Conservation (phyloP, 2,329 filamentous ascomycete genomes). For the Acarospora socialis region DNA sequence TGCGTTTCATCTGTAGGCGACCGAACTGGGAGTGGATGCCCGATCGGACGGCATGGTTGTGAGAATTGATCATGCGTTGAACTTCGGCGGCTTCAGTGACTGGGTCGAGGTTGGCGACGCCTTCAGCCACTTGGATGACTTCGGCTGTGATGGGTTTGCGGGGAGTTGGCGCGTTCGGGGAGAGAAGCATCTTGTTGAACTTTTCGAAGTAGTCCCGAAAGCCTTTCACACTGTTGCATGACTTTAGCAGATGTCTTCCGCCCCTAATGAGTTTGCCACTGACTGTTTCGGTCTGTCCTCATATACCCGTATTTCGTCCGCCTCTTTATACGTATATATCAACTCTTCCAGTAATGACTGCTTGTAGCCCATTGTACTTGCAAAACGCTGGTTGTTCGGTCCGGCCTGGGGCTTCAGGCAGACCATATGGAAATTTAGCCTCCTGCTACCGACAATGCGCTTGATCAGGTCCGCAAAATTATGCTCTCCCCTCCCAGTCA, state of each 20-base stretch:
- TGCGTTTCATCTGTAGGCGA: conserved; percentile 63
- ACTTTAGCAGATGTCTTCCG: conserved; percentile 11
- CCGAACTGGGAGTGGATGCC: conserved; percentile 25
- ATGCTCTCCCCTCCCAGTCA: conserved; percentile 72
- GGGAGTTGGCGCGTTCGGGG: conserved; percentile 24
- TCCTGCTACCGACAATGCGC: conserved; percentile 63
- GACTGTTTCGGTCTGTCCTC: conserved; percentile 49
- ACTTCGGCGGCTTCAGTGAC: conserved; percentile 68
- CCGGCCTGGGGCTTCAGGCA: conserved; percentile 74
- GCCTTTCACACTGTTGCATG: conserved; percentile 44
- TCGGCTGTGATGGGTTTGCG: conserved; percentile 58
- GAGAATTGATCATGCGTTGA: conserved; percentile 75
- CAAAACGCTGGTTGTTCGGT: conserved; percentile 64
- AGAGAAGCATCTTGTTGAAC: conserved; percentile 52
- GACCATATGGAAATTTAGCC: conserved; percentile 75
- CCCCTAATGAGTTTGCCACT: conserved; percentile 15
- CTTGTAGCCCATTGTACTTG: conserved; percentile 83
- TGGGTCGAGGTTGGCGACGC: conserved; percentile 58
- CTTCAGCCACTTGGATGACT: conserved; percentile 74
- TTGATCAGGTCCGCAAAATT: conserved; percentile 67
- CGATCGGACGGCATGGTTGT: conserved; percentile 51
- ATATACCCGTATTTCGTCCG: conserved; percentile 63
- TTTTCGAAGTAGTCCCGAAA: conserved; percentile 74
- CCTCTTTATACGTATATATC: conserved; percentile 70
- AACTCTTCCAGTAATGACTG: conserved; percentile 67